Evolutionary conservation across 2,329 filamentous ascomycete species (phyloP).

Genomic region (Sporothrix brunneoviolacea): DNA sequence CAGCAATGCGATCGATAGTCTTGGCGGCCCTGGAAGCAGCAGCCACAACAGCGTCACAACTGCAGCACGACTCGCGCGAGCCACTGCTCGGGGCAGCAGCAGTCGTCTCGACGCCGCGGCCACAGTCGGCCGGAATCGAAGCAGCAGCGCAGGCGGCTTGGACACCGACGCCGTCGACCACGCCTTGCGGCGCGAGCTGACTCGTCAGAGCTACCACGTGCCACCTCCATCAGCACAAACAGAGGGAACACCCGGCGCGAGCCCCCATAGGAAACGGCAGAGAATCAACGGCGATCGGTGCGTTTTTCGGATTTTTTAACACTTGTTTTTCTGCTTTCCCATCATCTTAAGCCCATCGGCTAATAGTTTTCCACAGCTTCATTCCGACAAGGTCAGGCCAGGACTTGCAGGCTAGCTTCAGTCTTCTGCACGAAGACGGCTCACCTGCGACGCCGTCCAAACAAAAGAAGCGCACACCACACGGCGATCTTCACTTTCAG

Average conservation of each 20-base stretch:
- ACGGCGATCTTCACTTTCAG: conserved; percentile 90
- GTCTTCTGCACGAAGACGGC: conserved; percentile 81
- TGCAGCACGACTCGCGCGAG: conserved; percentile 8
- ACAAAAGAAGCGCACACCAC: conserved; percentile 74
- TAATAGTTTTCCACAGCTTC: conserved; percentile 74
- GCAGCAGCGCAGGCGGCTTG: conserved; percentile 30
- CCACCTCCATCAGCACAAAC: conserved; percentile 30
- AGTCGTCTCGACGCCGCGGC: conserved; percentile 19
- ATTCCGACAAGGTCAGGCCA: conserved; percentile 91
- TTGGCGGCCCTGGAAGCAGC: conserved; percentile 1
- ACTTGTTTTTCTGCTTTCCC: not conserved
- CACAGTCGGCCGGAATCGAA: conserved; percentile 29
- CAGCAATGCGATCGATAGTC: conserved; percentile 1
- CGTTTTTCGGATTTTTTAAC: conserved; percentile 20
- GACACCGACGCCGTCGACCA: conserved; percentile 45
- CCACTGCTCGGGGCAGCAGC: conserved; percentile 7
- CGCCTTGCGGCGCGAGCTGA: conserved; percentile 46
- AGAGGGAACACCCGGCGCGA: conserved; percentile 47
- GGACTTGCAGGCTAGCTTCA: conserved; percentile 90
- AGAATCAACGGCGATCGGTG: conserved; percentile 58
- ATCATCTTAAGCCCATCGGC: no score
- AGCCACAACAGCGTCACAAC: not conserved
- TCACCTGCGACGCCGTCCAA: conserved; percentile 87
- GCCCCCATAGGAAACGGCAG: conserved; percentile 53
- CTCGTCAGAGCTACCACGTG: conserved; percentile 20